These are phyloP conservation scores for Lotus japonicus DNA, from an alignment of 306 rosid species.

Conservation along the genomic window DNA sequence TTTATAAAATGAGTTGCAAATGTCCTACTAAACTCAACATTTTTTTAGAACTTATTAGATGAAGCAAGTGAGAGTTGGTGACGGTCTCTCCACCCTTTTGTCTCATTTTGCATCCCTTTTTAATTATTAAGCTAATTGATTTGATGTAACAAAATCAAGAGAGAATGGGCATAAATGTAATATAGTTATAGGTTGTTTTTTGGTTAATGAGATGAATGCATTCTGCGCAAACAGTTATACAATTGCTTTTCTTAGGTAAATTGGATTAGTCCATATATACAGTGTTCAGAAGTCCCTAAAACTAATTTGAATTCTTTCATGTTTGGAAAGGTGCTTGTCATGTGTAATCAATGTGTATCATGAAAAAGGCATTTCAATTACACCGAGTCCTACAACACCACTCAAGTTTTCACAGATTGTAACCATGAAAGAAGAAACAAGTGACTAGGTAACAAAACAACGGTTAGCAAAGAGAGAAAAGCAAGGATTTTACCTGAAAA, in stretches of 20 bases:
- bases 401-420: not conserved
- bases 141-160: constrained; percentile 16
- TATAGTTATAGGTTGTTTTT: not conserved
- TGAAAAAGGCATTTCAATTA: constrained; percentile 25
- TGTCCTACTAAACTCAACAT: too few relatives aligned
- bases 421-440: constrained; percentile 26
- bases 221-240: not conserved
- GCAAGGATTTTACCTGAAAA: constrained; percentile 53
- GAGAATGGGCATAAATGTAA: not conserved
- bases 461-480: constrained; percentile 32
- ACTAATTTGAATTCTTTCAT: not conserved
- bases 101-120: constrained; percentile 22
- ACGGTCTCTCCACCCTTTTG: constrained; percentile 33
- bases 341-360: not conserved
- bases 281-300: not conserved
- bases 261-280: constrained; percentile 12
- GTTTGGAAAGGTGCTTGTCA: not conserved
- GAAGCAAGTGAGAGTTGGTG: constrained; percentile 53
- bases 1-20: not conserved
- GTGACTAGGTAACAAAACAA: constrained; percentile 31
- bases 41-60: not conserved
- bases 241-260: constrained; percentile 5
- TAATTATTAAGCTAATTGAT: constrained; percentile 12
- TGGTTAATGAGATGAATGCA: not conserved
- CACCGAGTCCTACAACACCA: not conserved